Percentiles rank a stretch among this genome's conserved stretches.
Evolutionary conservation across 2,329 filamentous ascomycete genomes (phyloP).

Genomic region (Mycosphaerella sp.): DNA sequence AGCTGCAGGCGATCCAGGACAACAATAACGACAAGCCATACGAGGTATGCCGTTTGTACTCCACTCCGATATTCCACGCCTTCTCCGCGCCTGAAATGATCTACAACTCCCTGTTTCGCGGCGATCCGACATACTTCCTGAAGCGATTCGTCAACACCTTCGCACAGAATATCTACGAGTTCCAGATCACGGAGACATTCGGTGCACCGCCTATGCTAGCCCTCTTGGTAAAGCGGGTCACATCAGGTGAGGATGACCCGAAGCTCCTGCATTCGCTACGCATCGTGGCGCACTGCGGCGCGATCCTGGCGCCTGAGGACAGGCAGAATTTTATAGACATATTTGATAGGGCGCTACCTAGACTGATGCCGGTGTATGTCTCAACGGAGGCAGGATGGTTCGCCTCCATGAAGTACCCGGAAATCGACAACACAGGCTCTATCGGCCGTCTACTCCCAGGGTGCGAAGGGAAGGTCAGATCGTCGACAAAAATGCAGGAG

Average conservation of each 20-base stretch:
- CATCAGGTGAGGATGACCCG: constrained; percentile 5
- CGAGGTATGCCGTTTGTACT: constrained; percentile 41
- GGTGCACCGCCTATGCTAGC: constrained; percentile 43
- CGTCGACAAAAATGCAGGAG: constrained; percentile 19
- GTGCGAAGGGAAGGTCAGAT: constrained; percentile 27
- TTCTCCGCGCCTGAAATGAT: constrained; percentile 45
- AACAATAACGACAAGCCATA: constrained; percentile 29
- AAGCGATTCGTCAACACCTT: constrained; percentile 44
- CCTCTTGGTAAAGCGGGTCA: constrained; percentile 30
- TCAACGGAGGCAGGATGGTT: constrained; percentile 49
- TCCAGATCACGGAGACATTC: constrained; percentile 44
- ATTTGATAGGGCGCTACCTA: constrained; percentile 38
- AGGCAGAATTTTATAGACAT: constrained; percentile 38
- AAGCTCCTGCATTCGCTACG: constrained; percentile 37
- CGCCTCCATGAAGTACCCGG: constrained; percentile 37
- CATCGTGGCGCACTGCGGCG: constrained; percentile 45
- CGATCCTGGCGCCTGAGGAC: constrained; percentile 41
- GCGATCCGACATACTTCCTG: constrained; percentile 45
- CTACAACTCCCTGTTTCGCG: constrained; percentile 43
- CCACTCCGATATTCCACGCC: constrained; percentile 50
- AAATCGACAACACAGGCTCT: constrained; percentile 41
- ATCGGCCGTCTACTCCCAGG: constrained; percentile 44
- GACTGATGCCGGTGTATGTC: constrained; percentile 47
- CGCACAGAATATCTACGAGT: constrained; percentile 33
- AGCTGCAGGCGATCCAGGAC: constrained; percentile 31